Evolutionary conservation across 2,329 filamentous ascomycete species (phyloP), one percentile per base, ranked within the genome.

Genomic region (Aspergillus melleus): DNA sequence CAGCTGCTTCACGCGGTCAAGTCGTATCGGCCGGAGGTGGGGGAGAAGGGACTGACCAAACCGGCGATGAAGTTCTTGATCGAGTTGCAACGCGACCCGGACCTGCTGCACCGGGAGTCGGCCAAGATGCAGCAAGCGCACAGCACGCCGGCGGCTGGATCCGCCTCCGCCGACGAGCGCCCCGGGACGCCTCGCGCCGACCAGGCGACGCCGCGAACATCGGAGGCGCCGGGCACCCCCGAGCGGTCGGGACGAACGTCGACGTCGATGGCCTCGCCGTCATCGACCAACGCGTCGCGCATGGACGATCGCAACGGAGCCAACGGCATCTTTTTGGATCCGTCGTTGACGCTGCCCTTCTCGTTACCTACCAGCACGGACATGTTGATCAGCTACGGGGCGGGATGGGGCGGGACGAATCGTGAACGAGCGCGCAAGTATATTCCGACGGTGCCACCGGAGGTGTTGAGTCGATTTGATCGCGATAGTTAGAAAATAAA

Each of bases 341-440:
- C 94, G 3, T 90, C 93, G 2, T 81, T 96, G 61, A 96, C 97
- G 84, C 84, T 99, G 26, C 95, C 95, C 0, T 99, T 99, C 74
- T 90, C 90, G n/a, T 81, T 99, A 29, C 95, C 95, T 1, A 96
- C 94, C 1, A 95, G 92, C 59, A 98, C 93, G 26, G 95, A 99
- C 75, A 99, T 99, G 95, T 84, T 98, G 52, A 87, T 99, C 52
- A 94, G 89, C 66, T 99, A 96, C 70, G 95, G 95, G 0, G 93
- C 95, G 12, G 95, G 95, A 0, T 95, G 98, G 70, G 95, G 95
- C 5, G 95, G 95, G 0, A 81, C 95, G 51, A 96, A 99, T 78
- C 85, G 90, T 63, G 95, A 98, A 77, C 84, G 92, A 58, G 95
- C 96, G 76, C 84, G 92, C 66, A 96, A 96, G 78, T 99, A 99